Evolutionary conservation across 495 filamentous ascomycete genomes (phyloP).

Genomic region (Penicillium desertorum): DNA sequence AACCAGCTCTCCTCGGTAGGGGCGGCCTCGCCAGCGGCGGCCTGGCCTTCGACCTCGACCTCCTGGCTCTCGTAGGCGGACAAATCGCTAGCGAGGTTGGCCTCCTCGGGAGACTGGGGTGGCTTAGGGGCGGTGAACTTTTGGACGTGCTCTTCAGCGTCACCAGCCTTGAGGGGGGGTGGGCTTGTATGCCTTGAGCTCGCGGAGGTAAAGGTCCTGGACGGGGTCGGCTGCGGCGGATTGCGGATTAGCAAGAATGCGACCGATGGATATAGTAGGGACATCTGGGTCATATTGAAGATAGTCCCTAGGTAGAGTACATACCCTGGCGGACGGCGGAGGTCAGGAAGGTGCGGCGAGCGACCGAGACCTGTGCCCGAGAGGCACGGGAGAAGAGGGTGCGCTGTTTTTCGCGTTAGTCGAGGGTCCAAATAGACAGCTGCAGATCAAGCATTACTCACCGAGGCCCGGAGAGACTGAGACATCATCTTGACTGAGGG

Average conservation of each 20-base stretch:
- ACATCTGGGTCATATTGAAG: conserved; percentile 1
- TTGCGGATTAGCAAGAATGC: conserved; percentile 19
- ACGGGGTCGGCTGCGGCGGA: conserved; percentile 76
- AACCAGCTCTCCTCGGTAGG: conserved; percentile 70
- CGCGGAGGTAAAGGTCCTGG: conserved; percentile 93
- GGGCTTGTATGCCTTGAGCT: conserved; percentile 91
- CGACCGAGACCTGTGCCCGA: conserved; percentile 65
- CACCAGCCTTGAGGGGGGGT: conserved; percentile 76
- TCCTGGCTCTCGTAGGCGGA: conserved; percentile 89
- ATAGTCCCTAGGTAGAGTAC: conserved; percentile 17
- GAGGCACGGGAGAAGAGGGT: conserved; percentile 74
- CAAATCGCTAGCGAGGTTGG: conserved; percentile 83
- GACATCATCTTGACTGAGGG: conserved; percentile 60
- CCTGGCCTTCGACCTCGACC: conserved; percentile 92
- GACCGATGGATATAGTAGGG: background rate
- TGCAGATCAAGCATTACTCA: conserved; percentile 38
- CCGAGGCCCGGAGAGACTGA: conserved; percentile 65
- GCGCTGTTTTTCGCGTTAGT: conserved; percentile 57
- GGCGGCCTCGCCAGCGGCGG: conserved; percentile 52
- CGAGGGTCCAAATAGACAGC: conserved; percentile 8
- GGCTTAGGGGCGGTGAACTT: conserved; percentile 77
- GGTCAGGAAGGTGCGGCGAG: conserved; percentile 78
- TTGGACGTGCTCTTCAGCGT: conserved; percentile 87
- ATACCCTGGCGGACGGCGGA: conserved; percentile 45
- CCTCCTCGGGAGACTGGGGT: conserved; percentile 86